Evolutionary conservation across 805 yeast species (phyloP).

Genomic region (Priceomyces medius): DNA sequence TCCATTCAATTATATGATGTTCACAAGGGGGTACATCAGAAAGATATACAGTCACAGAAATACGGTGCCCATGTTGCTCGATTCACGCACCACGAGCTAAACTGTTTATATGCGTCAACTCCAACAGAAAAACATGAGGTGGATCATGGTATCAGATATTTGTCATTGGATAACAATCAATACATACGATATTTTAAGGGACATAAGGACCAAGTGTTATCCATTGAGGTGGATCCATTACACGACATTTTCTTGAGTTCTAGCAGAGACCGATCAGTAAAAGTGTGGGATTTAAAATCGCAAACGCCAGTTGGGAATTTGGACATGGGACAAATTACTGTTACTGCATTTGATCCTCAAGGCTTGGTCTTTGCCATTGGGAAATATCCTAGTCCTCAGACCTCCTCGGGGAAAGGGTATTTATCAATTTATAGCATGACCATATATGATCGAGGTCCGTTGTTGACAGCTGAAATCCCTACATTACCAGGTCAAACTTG

Average conservation of each 20-base stretch:
- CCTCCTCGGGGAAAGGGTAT: slow-evolving; percentile 24
- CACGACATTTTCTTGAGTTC: slow-evolving; percentile 64
- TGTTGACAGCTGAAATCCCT: slow-evolving; percentile 33
- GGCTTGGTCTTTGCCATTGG: slow-evolving; percentile 79
- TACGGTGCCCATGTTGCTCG: slow-evolving; percentile 88
- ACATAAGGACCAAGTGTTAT: slow-evolving; percentile 73
- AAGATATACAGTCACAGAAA: slow-evolving; percentile 77
- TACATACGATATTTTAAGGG: slow-evolving; percentile 86
- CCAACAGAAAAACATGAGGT: slow-evolving; percentile 36
- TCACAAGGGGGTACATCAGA: slow-evolving; percentile 62
- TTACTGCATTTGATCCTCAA: slow-evolving; percentile 77
- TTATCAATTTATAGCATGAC: slow-evolving; percentile 60
- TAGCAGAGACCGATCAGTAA: slow-evolving; percentile 73
- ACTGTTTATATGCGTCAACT: slow-evolving; percentile 83
- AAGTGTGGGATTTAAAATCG: slow-evolving; percentile 82
- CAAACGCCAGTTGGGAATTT: slow-evolving; percentile 60
- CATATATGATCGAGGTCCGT: slow-evolving; percentile 55
- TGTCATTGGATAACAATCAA: slow-evolving; percentile 73
- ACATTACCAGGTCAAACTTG: slow-evolving; percentile 36
- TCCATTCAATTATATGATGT: slow-evolving; percentile 80
- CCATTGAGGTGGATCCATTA: slow-evolving; percentile 70
- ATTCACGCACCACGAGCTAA: slow-evolving; percentile 72
- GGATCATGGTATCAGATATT: slow-evolving; percentile 71
- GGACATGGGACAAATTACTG: slow-evolving; percentile 52
- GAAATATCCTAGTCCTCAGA: slow-evolving; percentile 13